Evolutionary conservation across 2,329 filamentous ascomycete genomes (phyloP).

Genomic region (Pseudogymnoascus sp.): DNA sequence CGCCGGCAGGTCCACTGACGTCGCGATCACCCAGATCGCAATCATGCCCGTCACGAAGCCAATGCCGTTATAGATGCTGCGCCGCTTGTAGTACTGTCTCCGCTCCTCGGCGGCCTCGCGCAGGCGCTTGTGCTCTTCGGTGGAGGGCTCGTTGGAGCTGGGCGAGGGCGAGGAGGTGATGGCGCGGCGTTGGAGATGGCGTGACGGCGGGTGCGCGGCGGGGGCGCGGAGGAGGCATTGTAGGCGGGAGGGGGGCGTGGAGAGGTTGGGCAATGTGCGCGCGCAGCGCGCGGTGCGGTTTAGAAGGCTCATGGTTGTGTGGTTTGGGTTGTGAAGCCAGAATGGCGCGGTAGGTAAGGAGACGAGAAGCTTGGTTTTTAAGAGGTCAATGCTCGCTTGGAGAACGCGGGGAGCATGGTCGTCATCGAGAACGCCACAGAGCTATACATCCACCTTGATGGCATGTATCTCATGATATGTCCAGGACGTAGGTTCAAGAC

Average conservation of each 20-base stretch:
- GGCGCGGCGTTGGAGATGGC: slow-evolving; percentile 1
- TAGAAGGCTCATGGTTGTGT: not conserved
- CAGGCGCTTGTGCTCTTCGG: not conserved
- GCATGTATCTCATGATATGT: not conserved
- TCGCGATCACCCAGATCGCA: slow-evolving; percentile 26
- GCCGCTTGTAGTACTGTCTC: slow-evolving; percentile 24
- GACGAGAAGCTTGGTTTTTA: not conserved
- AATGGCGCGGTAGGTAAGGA: not conserved
- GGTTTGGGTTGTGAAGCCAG: not conserved
- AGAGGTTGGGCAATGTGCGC: not conserved
- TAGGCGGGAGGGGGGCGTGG: not conserved
- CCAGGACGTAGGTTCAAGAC: not conserved
- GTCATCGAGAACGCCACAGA: not conserved
- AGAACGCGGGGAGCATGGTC: not conserved
- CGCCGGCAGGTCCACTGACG: slow-evolving; percentile 20
- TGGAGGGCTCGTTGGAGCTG: not conserved
- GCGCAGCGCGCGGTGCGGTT: not conserved
- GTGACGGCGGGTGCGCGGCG: not conserved
- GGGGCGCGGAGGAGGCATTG: slow-evolving; percentile 6
- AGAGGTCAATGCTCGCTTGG: not conserved
- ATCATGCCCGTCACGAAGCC: slow-evolving; percentile 24
- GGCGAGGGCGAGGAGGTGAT: not conserved
- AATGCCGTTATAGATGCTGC: slow-evolving; percentile 21
- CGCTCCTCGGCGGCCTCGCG: slow-evolving; percentile 10
- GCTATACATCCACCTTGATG: not conserved